phyloP scores from a whole-genome alignment of 1,139 yeast genomes.

The Debaryomycetaceae sp. region DNA sequence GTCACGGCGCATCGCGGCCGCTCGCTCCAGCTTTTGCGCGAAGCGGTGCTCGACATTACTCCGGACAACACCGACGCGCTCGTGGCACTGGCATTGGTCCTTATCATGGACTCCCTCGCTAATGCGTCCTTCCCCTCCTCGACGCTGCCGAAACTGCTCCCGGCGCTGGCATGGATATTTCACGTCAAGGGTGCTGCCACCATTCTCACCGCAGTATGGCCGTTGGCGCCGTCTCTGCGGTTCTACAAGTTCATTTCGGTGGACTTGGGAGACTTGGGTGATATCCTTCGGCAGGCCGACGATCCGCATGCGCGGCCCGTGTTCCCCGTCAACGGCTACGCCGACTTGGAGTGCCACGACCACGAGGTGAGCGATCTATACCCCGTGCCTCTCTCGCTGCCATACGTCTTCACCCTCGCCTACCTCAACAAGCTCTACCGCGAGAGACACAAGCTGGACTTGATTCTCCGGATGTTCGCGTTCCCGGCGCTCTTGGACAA shows the following conservation, averaged over 20 bases:
- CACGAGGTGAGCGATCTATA: constrained; percentile 74
- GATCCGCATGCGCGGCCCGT: constrained; percentile 9
- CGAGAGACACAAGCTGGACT: constrained; percentile 77
- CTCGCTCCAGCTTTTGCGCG: constrained; percentile 68
- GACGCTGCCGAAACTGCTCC: constrained; percentile 52
- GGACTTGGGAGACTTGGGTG: constrained; percentile 75
- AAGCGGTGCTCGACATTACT: constrained; percentile 75
- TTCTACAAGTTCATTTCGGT: constrained; percentile 71
- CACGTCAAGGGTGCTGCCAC: constrained; percentile 97
- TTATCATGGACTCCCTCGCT: constrained; percentile 88
- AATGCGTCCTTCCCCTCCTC: constrained; percentile 74
- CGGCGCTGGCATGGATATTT: constrained; percentile 94
- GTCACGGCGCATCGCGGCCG: constrained; percentile 84
- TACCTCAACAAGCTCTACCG: constrained; percentile 74
- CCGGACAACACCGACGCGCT: constrained; percentile 84
- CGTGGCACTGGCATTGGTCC: constrained; percentile 80
- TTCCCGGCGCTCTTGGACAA: constrained; percentile 88
- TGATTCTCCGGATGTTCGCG: constrained; percentile 78
- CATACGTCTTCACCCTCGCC: constrained; percentile 77
- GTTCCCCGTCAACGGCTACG: constrained; percentile 12
- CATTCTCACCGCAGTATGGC: constrained; percentile 89
- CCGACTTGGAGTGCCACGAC: constrained; percentile 76
- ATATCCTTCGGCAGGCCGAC: constrained; percentile 44
- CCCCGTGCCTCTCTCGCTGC: constrained; percentile 76
- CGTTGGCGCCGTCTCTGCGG: constrained; percentile 66